phyloP scores from a whole-genome alignment of 2,329 filamentous ascomycete genomes.

The Botryosphaeria dothidea region DNA sequence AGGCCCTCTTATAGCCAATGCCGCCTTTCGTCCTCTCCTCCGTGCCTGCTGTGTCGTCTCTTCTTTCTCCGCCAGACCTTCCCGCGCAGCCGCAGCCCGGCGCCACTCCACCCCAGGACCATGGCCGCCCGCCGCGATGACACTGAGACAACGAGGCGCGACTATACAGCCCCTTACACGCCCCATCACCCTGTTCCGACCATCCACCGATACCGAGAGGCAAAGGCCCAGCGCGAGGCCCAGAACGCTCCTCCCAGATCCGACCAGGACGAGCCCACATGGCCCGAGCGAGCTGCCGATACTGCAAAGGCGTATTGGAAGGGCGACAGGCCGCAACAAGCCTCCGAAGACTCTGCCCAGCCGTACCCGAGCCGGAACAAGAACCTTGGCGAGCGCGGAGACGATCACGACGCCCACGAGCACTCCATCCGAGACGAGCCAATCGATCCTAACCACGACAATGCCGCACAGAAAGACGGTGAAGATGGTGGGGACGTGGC shows the following conservation, averaged over 20 bases:
- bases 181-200: conserved; percentile 48
- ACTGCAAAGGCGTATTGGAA: conserved; percentile 36
- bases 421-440: conserved; percentile 34
- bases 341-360: conserved; percentile 26
- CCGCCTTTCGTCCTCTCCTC: neutral
- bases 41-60: neutral
- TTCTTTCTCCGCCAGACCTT: neutral
- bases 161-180: conserved; percentile 46
- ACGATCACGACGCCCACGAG: neutral
- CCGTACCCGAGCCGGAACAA: conserved; percentile 39
- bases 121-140: conserved; percentile 46
- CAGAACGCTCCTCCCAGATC: conserved; percentile 27
- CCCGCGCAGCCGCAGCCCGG: too few relatives aligned
- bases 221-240: conserved; percentile 45
- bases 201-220: conserved; percentile 47
- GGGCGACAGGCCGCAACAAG: conserved; percentile 24
- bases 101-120: neutral
- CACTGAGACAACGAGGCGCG: conserved; percentile 36
- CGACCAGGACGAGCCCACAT: conserved; percentile 32
- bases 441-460: conserved; percentile 23
- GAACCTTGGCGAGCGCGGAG: conserved; percentile 33
- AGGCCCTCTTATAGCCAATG: neutral
- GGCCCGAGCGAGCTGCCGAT: conserved; percentile 37
- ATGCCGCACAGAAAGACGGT: conserved; percentile 24
- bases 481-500: conserved; percentile 26